Conservation (phyloP, 768 basidiomycete genomes). For the Podaxis sp. region DNA sequence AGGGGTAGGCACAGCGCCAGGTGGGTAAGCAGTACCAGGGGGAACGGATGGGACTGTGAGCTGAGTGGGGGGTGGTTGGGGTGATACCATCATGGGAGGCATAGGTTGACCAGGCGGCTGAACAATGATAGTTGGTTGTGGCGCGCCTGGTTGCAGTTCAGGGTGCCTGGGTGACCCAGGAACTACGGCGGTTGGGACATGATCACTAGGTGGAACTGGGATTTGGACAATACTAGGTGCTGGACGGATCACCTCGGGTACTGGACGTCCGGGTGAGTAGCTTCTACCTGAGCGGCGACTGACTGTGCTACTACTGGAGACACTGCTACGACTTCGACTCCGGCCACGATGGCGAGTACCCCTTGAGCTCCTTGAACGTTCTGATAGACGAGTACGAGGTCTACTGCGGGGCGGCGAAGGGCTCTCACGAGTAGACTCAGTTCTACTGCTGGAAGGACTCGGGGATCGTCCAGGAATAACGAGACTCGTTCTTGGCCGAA, state of each 20-base stretch:
- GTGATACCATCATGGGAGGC: constrained; percentile 10
- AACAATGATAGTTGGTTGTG: constrained; percentile 23
- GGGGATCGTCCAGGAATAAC: neutral
- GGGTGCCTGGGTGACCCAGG: constrained; percentile 23
- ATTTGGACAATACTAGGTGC: constrained; percentile 6
- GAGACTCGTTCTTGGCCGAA: neutral
- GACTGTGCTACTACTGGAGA: constrained; percentile 13
- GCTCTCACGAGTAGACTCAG: neutral
- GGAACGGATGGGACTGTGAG: neutral
- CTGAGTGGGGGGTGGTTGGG: neutral
- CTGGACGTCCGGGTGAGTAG: constrained; percentile 2
- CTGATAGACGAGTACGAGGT: constrained; percentile 11
- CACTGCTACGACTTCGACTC: constrained; percentile 15
- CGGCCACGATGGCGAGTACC: constrained; percentile 9
- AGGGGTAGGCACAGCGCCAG: neutral
- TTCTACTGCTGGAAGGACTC: constrained; percentile 10
- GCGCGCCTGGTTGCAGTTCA: constrained; percentile 20
- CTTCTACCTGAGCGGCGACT: constrained; percentile 11
- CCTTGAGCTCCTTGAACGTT: constrained; percentile 3
- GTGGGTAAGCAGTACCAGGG: neutral
- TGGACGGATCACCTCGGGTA: neutral
- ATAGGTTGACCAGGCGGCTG: constrained; percentile 22
- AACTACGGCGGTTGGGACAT: constrained; percentile 14
- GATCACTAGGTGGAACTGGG: constrained; percentile 10
- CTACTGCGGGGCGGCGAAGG: neutral